phyloP scores from a whole-genome alignment of 169 alveolate species.

The Eimeria mitis region DNA sequence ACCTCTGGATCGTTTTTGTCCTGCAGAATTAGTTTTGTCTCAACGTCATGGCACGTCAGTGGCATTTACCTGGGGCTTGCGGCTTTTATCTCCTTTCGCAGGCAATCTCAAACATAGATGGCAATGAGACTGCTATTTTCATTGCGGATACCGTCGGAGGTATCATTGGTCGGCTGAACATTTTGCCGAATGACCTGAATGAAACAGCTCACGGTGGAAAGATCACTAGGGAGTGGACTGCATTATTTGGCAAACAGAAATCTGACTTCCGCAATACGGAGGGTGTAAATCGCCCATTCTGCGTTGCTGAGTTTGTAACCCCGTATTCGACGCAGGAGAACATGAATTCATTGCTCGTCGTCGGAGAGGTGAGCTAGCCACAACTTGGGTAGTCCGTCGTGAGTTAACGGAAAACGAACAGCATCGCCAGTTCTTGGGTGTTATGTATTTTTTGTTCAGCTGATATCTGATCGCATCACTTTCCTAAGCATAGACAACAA shows the following conservation, averaged over 20 bases:
- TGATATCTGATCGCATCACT: slow-evolving; percentile 73
- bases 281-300: slow-evolving; percentile 74
- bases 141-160: slow-evolving; percentile 59
- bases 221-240: slow-evolving; percentile 62
- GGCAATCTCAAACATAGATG: slow-evolving; percentile 57
- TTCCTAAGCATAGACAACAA: slow-evolving; percentile 43
- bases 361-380: slow-evolving; percentile 65
- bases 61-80: background rate
- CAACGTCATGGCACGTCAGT: background rate
- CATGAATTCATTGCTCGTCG: slow-evolving; percentile 50
- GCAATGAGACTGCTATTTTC: slow-evolving; percentile 42
- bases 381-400: background rate
- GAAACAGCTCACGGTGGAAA: slow-evolving; percentile 5
- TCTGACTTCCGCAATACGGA: slow-evolving; percentile 35
- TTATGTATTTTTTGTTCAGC: slow-evolving; percentile 15
- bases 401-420: background rate
- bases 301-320: slow-evolving; percentile 50
- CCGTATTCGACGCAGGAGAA: slow-evolving; percentile 47
- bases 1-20: background rate
- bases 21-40: background rate
- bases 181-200: slow-evolving; percentile 32
- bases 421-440: background rate
- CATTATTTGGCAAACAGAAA: slow-evolving; percentile 73
- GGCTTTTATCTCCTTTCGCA: background rate
- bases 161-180: slow-evolving; percentile 48